Evolutionary conservation across 176 grass and related monocot species (phyloP), one percentile per base, ranked within the genome.

Genomic region (Raddia distichophylla): DNA sequence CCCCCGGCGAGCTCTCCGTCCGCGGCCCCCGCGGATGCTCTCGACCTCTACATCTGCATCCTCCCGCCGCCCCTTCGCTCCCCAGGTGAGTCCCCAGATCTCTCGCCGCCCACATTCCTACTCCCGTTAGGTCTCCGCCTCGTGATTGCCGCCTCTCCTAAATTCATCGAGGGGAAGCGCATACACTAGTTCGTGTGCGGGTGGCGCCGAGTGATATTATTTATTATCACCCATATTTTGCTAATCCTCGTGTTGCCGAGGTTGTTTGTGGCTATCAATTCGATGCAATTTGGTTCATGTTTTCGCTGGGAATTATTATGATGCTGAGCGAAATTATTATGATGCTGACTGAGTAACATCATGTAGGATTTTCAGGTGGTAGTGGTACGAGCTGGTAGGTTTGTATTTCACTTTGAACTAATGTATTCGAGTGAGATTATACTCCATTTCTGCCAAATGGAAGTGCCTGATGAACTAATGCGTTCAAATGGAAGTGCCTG

Each of bases 41-140:
- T 17, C 54, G 5, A 33, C 17, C 35, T 71, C 57, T 59, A 6
- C 69, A 49, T 75, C 19, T 46, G 13, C 46, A 37, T 76, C 49
- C 65, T 81, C 43, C 52, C 34, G 70, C 56, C 12, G 52, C 4
- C 42, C 16, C 83, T 63, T 27, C 1, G 67, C 22, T 59, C 22
- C 16, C 55, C 86, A 68, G 83, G 88, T 83, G 3, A 74, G 37
- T 11, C 73, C 34, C 15, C 53, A 73, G 73, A 86, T 89, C 83
- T 66, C 83, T 64, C 50, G 51, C 5, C 5, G 4, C 50, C 40
- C 9, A 73, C 47, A 7, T 63, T 75, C 47, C 35, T n/a, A 14
- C 5, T 64, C 16, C 12, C n/a, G 40, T 6, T 65, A 4, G 18
- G 44, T 15, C 43, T 48, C 44, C n/a, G 18, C 57, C 77, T 85